A percentile compares a stretch with the other conserved stretches of the same genome.
Evolutionary conservation across 345 rosid genomes (phyloP).

Genomic region (Erysimum cheiranthoides): DNA sequence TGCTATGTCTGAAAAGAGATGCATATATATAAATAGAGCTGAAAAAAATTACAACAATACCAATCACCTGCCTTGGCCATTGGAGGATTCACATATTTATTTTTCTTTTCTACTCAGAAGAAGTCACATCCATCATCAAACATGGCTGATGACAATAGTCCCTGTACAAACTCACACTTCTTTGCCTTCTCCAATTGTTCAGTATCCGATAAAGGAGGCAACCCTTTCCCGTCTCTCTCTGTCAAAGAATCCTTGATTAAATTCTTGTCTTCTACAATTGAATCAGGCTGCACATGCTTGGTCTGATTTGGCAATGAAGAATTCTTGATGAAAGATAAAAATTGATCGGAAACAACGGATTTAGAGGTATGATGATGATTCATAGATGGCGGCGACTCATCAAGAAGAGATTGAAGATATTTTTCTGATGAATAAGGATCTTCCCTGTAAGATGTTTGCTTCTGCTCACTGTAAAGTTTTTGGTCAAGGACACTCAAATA

Average conservation of each 20-base stretch:
- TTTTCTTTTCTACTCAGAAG: slow-evolving; percentile 22
- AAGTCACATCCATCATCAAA: slow-evolving; percentile 45
- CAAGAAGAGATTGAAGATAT: slow-evolving; percentile 24
- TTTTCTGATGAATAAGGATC: slow-evolving; percentile 41
- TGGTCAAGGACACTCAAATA: slow-evolving; percentile 35
- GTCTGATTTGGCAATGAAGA: slow-evolving; percentile 36
- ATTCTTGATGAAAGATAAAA: slow-evolving; percentile 39
- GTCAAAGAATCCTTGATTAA: neutral
- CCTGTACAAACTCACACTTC: slow-evolving; percentile 72
- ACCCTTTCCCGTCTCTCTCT: slow-evolving; percentile 13
- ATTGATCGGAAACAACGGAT: slow-evolving; percentile 9
- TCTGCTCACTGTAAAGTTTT: slow-evolving; percentile 38
- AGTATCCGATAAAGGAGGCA: slow-evolving; percentile 56
- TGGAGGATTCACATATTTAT: slow-evolving; percentile 18
- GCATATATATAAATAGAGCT: slow-evolving; percentile 22
- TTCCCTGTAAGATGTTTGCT: slow-evolving; percentile 33
- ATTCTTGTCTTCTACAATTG: slow-evolving; percentile 16
- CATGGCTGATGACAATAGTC: slow-evolving; percentile 65
- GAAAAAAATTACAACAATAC: slow-evolving; percentile 34
- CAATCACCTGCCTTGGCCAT: slow-evolving; percentile 26
- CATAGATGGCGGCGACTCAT: slow-evolving; percentile 14
- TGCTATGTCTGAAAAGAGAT: slow-evolving; percentile 21
- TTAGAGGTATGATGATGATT: slow-evolving; percentile 38
- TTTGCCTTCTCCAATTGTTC: slow-evolving; percentile 66
- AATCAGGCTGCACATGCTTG: slow-evolving; percentile 33